Conservation (phyloP, 2,329 filamentous ascomycete species). For the Talaromyces sp. region DNA sequence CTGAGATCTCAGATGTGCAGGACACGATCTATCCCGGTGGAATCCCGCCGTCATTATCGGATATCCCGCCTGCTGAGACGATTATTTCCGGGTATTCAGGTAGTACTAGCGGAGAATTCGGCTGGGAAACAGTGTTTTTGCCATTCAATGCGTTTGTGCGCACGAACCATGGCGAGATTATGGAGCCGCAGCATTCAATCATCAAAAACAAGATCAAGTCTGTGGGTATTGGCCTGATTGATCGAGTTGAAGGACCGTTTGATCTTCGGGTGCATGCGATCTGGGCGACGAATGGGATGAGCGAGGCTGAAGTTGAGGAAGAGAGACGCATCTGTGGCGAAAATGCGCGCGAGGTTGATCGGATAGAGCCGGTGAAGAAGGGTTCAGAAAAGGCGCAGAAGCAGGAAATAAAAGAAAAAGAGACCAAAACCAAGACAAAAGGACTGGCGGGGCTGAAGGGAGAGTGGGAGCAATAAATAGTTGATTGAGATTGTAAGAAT, state of each 20-base stretch:
- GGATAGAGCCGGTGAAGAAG: conserved; percentile 19
- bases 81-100: conserved; percentile 24
- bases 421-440: conserved; percentile 16
- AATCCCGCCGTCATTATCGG: conserved; percentile 26
- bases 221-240: conserved; percentile 81
- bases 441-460: conserved; percentile 29
- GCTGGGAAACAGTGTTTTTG: conserved; percentile 94
- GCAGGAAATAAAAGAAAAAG: conserved; percentile 1
- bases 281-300: conserved; percentile 79
- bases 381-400: conserved; percentile 6
- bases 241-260: conserved; percentile 81
- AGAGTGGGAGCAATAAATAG: conserved; percentile 23
- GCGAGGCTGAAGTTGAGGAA: conserved; percentile 34
- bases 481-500: background rate
- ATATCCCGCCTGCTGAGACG: conserved; percentile 30
- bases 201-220: conserved; percentile 78
- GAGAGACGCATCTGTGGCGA: conserved; percentile 35
- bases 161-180: conserved; percentile 85
- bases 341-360: conserved; percentile 31
- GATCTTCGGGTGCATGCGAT: conserved; percentile 78
- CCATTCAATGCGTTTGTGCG: conserved; percentile 90
- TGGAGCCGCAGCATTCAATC: conserved; percentile 89
- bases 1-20: conserved; percentile 17
- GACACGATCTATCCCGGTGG: conserved; percentile 21
- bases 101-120: conserved; percentile 58